Evolutionary conservation across 768 basidiomycete species (phyloP), one percentile per base, ranked within the genome.

Genomic region (Xerocomellus dryophilus): DNA sequence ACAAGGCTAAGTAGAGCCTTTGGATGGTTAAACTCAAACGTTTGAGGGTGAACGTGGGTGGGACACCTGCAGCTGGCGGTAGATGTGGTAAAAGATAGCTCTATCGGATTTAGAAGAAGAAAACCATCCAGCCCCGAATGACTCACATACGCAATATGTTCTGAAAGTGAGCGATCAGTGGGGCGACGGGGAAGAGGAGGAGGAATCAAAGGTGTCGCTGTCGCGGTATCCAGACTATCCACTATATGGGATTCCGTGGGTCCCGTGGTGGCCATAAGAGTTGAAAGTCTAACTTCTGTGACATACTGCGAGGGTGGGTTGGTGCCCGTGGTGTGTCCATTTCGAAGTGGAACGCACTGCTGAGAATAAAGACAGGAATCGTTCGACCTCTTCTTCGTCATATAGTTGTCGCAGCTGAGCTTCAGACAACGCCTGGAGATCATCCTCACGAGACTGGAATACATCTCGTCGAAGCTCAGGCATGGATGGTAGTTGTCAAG

Each of bases 311-410:
- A 23, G 29, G 15, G 25, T 25, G 25, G 0, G 25, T 57, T 46
- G 47, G 57, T 46, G 27, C 34, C 25, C 32, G 38, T 2, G 14
- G 14, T 32, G 44, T 32, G 32, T 8, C 32, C 27, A 40, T 51
- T 35, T 44, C 23, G 27, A 51, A 43, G 41, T 44, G 53, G n/a
- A 43, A 71, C 78, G 65, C 62, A 85, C 85, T 34, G 76, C 73
- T 39, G 83, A 80, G 67, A 88, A 88, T n/a, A 86, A 63, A 41
- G 70, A 63, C 27, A 87, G 68, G 63, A 83, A 86, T 25, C 82
- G 71, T 15, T 82, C 76, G 14, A 85, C 79, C 69, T 86, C 84
- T 63, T 85, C 83, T 49, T 80, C 76, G 23, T 87, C 84, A 56
- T 81, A 86, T 25, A 82, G 60, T 38, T 81, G 76, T 38, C 86